Evolutionary conservation across 768 basidiomycete species (phyloP).

Genomic region (Cystobasidiopsis lactophilus): DNA sequence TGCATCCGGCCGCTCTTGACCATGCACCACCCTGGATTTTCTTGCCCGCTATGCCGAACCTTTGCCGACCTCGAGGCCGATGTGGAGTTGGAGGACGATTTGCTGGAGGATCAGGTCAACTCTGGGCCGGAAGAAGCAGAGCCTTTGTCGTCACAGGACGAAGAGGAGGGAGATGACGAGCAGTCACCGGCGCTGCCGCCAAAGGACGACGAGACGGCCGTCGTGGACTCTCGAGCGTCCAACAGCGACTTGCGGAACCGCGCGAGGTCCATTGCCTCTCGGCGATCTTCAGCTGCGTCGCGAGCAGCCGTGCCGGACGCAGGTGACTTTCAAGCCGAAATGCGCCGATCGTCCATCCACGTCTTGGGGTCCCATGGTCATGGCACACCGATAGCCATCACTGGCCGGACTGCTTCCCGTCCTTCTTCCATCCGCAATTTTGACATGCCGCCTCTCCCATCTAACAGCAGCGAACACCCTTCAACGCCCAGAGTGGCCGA

Average conservation of each 20-base stretch:
- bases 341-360: conserved; percentile 4
- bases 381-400: conserved; percentile 3
- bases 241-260: too few species aligned
- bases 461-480: background rate
- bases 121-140: background rate
- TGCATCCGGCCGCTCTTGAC: conserved; percentile 72
- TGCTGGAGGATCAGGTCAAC: conserved; percentile 4
- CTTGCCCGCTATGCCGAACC: conserved; percentile 81
- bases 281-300: background rate
- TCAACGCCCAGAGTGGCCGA: background rate
- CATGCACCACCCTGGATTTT: conserved; percentile 77
- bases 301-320: background rate
- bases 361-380: conserved; percentile 7
- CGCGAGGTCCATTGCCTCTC: too few species aligned
- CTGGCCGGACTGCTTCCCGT: conserved; percentile 5
- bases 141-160: conserved; percentile 1
- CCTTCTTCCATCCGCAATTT: conserved; percentile 4
- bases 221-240: too few species aligned
- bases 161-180: background rate
- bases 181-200: background rate
- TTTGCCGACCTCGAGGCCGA: conserved; percentile 91
- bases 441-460: background rate
- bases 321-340: conserved; percentile 9
- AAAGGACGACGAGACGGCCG: too few species aligned
- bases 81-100: conserved; percentile 44